These are phyloP conservation scores for Metarhizium humberi DNA, from an alignment of 2,329 filamentous ascomycete genomes.

Conservation along the genomic window DNA sequence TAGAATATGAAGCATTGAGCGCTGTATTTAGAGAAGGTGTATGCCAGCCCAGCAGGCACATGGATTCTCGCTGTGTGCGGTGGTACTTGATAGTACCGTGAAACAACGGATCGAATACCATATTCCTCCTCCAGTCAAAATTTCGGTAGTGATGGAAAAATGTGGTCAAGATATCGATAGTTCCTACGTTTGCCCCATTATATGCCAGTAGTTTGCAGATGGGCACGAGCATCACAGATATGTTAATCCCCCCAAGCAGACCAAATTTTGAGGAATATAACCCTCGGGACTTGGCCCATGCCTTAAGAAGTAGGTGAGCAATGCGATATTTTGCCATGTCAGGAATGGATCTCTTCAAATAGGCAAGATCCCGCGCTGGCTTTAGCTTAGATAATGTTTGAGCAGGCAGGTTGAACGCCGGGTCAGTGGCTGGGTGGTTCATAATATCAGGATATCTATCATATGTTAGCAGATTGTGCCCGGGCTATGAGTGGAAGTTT, in stretches of 20 bases:
- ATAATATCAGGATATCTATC: slow-evolving; percentile 36
- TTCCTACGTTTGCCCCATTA: slow-evolving; percentile 26
- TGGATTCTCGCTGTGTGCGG: slow-evolving; percentile 47
- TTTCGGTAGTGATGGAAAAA: too few relatives aligned
- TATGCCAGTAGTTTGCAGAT: slow-evolving; percentile 46
- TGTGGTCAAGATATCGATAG: slow-evolving; percentile 42
- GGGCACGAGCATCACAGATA: slow-evolving; percentile 49
- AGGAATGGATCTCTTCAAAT: slow-evolving; percentile 39
- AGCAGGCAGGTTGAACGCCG: slow-evolving; percentile 45
- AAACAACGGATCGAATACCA: slow-evolving; percentile 48
- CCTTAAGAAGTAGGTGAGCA: slow-evolving; percentile 50
- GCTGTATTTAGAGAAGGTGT: slow-evolving; percentile 52
- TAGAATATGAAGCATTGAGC: slow-evolving; percentile 41
- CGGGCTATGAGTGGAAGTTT: neutral
- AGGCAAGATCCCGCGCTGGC: slow-evolving; percentile 51
- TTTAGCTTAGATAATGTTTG: slow-evolving; percentile 53
- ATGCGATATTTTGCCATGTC: slow-evolving; percentile 47
- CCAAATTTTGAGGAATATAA: slow-evolving; percentile 58
- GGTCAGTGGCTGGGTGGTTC: slow-evolving; percentile 37
- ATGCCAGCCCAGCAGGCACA: slow-evolving; percentile 55
- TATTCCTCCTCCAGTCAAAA: too few relatives aligned
- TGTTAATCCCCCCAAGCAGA: slow-evolving; percentile 55
- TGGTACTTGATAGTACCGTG: slow-evolving; percentile 27
- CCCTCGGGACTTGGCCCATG: slow-evolving; percentile 52
- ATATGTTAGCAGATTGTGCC: neutral